A percentile compares a stretch with the other conserved stretches of the same genome.
Conservation (phyloP, 768 basidiomycete species). For the Royoungia palumana region DNA sequence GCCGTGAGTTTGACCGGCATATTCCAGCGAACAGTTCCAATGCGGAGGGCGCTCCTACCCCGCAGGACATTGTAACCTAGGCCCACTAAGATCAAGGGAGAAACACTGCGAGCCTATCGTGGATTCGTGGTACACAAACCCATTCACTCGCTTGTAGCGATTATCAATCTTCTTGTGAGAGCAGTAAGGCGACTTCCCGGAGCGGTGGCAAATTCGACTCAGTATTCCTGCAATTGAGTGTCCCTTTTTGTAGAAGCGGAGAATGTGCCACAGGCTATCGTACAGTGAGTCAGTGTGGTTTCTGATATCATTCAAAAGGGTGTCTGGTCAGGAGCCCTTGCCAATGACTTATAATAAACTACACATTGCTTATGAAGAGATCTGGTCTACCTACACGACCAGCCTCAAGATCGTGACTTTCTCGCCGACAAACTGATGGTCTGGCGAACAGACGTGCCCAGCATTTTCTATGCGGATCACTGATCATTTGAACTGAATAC, state of each 20-base stretch:
- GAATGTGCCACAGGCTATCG: constrained; percentile 68
- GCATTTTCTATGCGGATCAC: no score
- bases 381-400: constrained; percentile 60
- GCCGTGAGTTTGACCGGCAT: no score
- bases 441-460: no score
- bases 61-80: no score
- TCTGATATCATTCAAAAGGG: constrained; percentile 63
- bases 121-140: no score
- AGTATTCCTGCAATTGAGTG: constrained; percentile 37
- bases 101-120: no score
- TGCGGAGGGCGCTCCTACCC: no score
- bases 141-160: no score
- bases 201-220: constrained; percentile 53
- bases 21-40: no score
- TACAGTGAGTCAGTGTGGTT: constrained; percentile 72
- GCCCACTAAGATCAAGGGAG: no score
- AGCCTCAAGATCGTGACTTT: constrained; percentile 68
- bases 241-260: constrained; percentile 39
- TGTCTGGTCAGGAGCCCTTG: constrained; percentile 51
- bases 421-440: constrained; percentile 59
- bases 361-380: constrained; percentile 34
- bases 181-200: constrained; percentile 48
- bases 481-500: no score
- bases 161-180: no score
- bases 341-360: constrained; percentile 2